Conservation (phyloP, 352 stramenopile species). For the Bremia lactucae region DNA sequence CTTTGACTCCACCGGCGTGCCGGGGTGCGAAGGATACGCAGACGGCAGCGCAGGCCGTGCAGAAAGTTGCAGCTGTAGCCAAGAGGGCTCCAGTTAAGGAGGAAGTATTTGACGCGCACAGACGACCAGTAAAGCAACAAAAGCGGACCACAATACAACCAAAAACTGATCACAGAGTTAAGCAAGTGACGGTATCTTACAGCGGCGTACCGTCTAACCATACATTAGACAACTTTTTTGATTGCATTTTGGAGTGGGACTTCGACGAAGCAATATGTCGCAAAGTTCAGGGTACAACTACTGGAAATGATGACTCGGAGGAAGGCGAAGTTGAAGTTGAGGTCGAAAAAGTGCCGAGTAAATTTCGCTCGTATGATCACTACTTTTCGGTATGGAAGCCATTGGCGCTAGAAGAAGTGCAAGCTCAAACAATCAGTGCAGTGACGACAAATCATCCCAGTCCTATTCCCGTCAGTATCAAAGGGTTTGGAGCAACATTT, state of each 20-base stretch:
- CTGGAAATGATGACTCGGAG: conserved; percentile 58
- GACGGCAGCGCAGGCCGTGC: conserved; percentile 6
- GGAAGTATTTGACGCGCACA: conserved; percentile 36
- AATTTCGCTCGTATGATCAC: conserved; percentile 79
- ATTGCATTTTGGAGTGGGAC: conserved; percentile 76
- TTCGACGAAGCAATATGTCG: conserved; percentile 50
- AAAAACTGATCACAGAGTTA: conserved; percentile 14
- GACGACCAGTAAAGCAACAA: conserved; percentile 62
- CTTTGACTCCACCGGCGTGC: background rate
- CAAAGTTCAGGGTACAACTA: conserved; percentile 44
- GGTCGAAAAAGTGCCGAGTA: conserved; percentile 62
- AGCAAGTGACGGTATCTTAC: conserved; percentile 8
- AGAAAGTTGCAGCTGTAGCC: conserved; percentile 11
- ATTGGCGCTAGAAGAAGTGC: conserved; percentile 78
- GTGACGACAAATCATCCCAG: conserved; percentile 52
- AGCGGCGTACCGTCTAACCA: conserved; percentile 28
- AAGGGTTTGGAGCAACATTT: conserved; percentile 41
- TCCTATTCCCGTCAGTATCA: conserved; percentile 35
- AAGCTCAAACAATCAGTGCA: conserved; percentile 74
- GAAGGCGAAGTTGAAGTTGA: conserved; percentile 63
- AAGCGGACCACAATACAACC: conserved; percentile 24
- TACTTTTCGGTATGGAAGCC: conserved; percentile 87
- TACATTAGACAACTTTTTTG: conserved; percentile 74
- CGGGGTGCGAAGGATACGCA: conserved; percentile 7
- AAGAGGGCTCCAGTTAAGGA: conserved; percentile 15